Evolutionary conservation across 2,329 filamentous ascomycete species (phyloP), one percentile per base, ranked within the genome.

Genomic region (Nemania sp.): DNA sequence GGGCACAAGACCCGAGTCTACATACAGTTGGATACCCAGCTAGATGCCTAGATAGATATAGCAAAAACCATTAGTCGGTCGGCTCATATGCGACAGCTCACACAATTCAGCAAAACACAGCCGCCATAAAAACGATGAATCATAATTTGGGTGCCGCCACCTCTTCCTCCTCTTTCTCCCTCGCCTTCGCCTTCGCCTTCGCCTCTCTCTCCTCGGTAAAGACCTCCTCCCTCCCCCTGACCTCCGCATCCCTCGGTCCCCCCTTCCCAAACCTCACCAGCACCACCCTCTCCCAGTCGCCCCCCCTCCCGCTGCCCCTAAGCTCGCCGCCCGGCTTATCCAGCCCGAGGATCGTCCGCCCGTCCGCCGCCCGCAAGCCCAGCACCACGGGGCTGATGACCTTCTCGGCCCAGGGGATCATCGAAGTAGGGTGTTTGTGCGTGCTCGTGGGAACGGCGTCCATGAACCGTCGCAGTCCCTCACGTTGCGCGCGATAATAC

Each of bases 281-380:
- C 15, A 88, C 81, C 7, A 88, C 84, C n/a, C 80, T 78, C 66
- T 86, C 80, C 72, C 74, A 78, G 64, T 89, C 87, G 0, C 87
- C 87, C 0, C 79, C 80, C 51, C 82, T 76, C 2, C 71, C 78
- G 2, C 70, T 77, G 0, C 68, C 79, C 65, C 75, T 75, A 37
- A 88, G 73, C 71, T 88, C 86, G 3, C 75, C 77, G 0, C 85
- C 85, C 0, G 86, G 83, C 66, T 79, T 80, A 54, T 87, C 83
- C n/a, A 90, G 69, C 0, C 76, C 82, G 40, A 89, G 68, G 2
- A 88, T 81, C 11, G 78, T 68, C 53, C 83, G 76, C 11, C 77
- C 77, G 57, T 83, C 82, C 2, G 70, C 68, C 48, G 75, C 73
- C 47, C 79, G 73, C 58, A 81, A 67, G 17, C 82, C 78, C 7